These are phyloP conservation scores for Cruciata laevipes DNA, from an alignment of 257 asterid species.

Conservation along the genomic window DNA sequence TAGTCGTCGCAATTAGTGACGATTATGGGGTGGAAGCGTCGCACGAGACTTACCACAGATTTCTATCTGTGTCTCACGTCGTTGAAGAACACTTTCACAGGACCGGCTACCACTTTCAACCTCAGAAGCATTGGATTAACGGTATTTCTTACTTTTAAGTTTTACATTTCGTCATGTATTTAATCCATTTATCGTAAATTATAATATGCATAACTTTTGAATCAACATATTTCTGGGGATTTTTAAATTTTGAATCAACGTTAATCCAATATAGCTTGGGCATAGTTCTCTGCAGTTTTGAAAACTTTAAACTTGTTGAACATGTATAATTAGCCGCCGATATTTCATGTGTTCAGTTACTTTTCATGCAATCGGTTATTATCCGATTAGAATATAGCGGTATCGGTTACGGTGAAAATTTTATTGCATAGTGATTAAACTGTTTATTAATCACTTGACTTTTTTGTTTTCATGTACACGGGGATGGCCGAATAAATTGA, in stretches of 20 bases:
- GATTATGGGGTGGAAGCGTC: background rate
- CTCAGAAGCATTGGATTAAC: conserved; percentile 4
- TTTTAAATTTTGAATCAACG: no score
- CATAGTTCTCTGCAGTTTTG: no score
- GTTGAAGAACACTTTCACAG: background rate
- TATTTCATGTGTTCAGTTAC: no score
- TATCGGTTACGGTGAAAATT: no score
- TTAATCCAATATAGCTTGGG: no score
- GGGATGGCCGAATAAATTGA: conserved; percentile 1
- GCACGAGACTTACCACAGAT: background rate
- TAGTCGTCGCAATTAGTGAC: background rate
- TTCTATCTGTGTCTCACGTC: background rate
- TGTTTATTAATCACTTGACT: background rate
- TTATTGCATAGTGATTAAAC: background rate
- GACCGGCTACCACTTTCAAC: conserved; percentile 7
- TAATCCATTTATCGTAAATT: no score
- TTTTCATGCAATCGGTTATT: no score
- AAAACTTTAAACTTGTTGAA: no score
- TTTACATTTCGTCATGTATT: background rate
- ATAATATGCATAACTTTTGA: no score
- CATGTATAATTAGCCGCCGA: no score
- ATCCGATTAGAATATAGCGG: no score
- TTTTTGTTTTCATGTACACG: conserved; percentile 15
- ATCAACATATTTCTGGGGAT: no score
- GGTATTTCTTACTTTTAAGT: background rate